Evolutionary conservation across 1,139 yeast genomes (phyloP), one percentile per base, ranked within the genome.

Genomic region (Yamadazyma jaroonii): DNA sequence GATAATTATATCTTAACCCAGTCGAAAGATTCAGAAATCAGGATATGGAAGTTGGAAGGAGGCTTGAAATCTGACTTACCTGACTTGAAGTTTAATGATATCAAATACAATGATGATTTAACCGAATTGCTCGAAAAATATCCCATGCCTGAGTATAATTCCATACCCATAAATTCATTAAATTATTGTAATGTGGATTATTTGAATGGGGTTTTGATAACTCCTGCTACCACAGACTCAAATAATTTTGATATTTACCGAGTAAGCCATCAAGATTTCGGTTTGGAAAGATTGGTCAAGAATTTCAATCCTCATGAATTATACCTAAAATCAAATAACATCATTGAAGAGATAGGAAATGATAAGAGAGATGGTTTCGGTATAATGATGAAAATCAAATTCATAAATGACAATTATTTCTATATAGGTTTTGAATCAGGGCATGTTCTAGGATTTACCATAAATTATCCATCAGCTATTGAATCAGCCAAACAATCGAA

Each of bases 351-450:
- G 23, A 35, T 47, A 3, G 27, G 27, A 22, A 44, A 49, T 31
- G 26, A 41, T 2, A 57, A 56, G 14, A 42, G 73, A 31, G 64
- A 58, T 20, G 65, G 72, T 25, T 66, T 69, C 41, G 85, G 86
- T 1, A 76, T 78, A 9, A 66, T 79, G 31, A 80, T 80, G 86
- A 69, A 59, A 41, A 44, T 72, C 28, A 43, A 62, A 1, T 67
- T 71, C 57, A 46, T 67, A 1, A 44, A 49, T n/a, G 41, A 50
- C n/a, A 17, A 37, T n/a, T 29, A 29, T 8, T 53, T 79, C 20
- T 61, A 59, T 29, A 53, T 77, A 9, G 86, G 84, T 0, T 79
- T 64, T 52, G 86, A 80, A 50, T 77, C 81, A 8, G 85, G 86
- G 0, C 73, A 71, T 44, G 55, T 79, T 7, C 45, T 67, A 2